Evolutionary conservation across 495 filamentous ascomycete species (phyloP), one percentile per base, ranked within the genome.

Genomic region (Talaromyces nanjingensis): DNA sequence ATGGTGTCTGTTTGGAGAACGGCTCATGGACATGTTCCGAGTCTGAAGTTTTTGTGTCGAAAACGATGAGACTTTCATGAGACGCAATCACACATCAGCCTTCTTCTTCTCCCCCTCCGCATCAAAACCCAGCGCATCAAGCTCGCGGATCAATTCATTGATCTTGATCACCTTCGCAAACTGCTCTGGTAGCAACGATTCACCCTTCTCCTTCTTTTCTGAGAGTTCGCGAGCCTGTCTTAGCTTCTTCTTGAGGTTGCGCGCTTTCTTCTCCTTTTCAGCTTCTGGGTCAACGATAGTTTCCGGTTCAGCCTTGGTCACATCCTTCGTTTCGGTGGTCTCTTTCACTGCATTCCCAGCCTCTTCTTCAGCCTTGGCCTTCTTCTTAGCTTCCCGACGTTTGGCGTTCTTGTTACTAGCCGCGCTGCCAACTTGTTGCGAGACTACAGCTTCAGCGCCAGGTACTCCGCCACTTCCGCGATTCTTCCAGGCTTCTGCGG

Each of bases 121-220:
- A 72, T 96, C 90, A 64, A 98, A 92, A 0, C 94, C 96, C 31
- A 99, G 77, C 6, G 81, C 80, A 67, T 96, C 91, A 29, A 99
- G 81, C 72, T 98, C 92, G 34, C 92, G 83, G 60, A 96, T 88
- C 20, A 99, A 81, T 76, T 97, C 94, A 59, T 91, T 90, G 70
- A 99, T 96, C 75, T 93, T 96, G 70, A 96, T 94, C 54, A 99
- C 89, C 78, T 99, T 99, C 64, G 92, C 93, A 60, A 98, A 87
- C 77, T 99, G 96, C 75, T 99, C 96, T 0, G 96, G 96, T 14
- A 96, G 78, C 65, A 99, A 74, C 0, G 81, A 77, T 65, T 89
- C 88, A 25, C 94, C 96, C 42, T 86, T 84, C 24, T 96, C 90
- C 76, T 97, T 96, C 81, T 96, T 97, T 68, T 87, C 88, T 69